Conservation (phyloP, 2,329 filamentous ascomycete species). For the Coniochaeta hoffmannii region DNA sequence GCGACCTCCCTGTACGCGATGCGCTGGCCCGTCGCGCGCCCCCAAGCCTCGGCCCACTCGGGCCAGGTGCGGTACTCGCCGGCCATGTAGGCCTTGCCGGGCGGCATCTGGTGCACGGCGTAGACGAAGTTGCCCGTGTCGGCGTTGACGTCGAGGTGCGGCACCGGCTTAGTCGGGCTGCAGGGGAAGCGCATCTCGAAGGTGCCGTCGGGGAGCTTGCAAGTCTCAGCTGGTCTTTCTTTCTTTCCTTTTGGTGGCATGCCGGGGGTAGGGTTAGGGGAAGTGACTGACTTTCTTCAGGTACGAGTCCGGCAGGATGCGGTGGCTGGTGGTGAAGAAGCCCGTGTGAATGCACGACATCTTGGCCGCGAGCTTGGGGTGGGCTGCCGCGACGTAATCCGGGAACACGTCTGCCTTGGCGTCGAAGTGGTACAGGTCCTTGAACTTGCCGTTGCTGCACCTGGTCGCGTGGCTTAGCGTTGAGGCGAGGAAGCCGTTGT, state of each 20-base stretch:
- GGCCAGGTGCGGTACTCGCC: conserved; percentile 37
- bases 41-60: conserved; percentile 37
- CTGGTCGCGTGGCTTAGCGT: conserved; percentile 40
- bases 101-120: conserved; percentile 40
- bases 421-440: conserved; percentile 46
- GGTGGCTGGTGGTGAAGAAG: conserved; percentile 39
- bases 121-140: conserved; percentile 41
- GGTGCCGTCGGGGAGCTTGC: conserved; percentile 29
- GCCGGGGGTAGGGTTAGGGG: neutral
- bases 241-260: neutral
- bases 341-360: conserved; percentile 45
- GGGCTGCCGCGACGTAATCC: conserved; percentile 31
- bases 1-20: conserved; percentile 31
- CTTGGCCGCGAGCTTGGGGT: conserved; percentile 37
- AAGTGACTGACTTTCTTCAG: conserved; percentile 32
- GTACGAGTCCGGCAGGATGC: conserved; percentile 36
- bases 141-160: conserved; percentile 37
- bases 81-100: conserved; percentile 41
- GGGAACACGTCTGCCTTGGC: conserved; percentile 44
- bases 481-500: conserved; percentile 42
- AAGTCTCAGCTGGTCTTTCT: neutral
- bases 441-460: conserved; percentile 35
- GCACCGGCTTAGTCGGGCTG: conserved; percentile 25
- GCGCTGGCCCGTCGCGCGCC: conserved; percentile 23
- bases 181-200: conserved; percentile 42